Conservation (phyloP, 768 basidiomycete species). For the Fomitopsis pulvina region DNA sequence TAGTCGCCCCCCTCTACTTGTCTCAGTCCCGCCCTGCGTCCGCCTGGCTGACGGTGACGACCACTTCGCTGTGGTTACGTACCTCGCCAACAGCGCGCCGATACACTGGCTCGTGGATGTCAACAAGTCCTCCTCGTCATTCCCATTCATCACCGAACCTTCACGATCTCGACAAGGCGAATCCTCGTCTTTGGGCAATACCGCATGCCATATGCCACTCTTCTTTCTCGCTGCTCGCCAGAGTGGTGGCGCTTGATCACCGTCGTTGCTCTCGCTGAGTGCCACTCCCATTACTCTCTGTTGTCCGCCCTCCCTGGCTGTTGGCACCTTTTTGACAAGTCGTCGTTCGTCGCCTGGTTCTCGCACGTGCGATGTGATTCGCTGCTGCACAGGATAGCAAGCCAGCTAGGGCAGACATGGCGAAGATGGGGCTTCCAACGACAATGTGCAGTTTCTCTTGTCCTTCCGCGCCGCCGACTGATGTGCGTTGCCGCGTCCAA, state of each 20-base stretch:
- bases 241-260: slow-evolving; percentile 38
- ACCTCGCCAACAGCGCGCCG: slow-evolving; percentile 58
- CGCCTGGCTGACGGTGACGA: slow-evolving; percentile 54
- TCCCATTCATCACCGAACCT: slow-evolving; percentile 13
- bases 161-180: slow-evolving; percentile 11
- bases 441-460: slow-evolving; percentile 5
- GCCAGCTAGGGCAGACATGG: slow-evolving; percentile 22
- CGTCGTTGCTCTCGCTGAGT: slow-evolving; percentile 19
- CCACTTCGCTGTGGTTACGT: slow-evolving; percentile 80
- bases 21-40: slow-evolving; percentile 36
- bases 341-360: slow-evolving; percentile 23
- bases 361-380: slow-evolving; percentile 9
- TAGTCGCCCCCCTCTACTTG: slow-evolving; percentile 11
- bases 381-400: slow-evolving; percentile 14
- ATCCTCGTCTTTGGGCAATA: slow-evolving; percentile 10
- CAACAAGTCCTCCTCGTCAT: slow-evolving; percentile 25
- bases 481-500: slow-evolving; percentile 10
- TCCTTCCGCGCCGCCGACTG: slow-evolving; percentile 12
- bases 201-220: slow-evolving; percentile 12
- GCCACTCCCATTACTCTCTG: slow-evolving; percentile 15
- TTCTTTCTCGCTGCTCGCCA: slow-evolving; percentile 3
- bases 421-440: slow-evolving; percentile 12
- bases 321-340: slow-evolving; percentile 12
- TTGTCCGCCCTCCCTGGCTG: slow-evolving; percentile 12
- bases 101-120: slow-evolving; percentile 59